These are phyloP conservation scores for Fraxinus pennsylvanica DNA, from an alignment of 257 asterid genomes.

Conservation along the genomic window DNA sequence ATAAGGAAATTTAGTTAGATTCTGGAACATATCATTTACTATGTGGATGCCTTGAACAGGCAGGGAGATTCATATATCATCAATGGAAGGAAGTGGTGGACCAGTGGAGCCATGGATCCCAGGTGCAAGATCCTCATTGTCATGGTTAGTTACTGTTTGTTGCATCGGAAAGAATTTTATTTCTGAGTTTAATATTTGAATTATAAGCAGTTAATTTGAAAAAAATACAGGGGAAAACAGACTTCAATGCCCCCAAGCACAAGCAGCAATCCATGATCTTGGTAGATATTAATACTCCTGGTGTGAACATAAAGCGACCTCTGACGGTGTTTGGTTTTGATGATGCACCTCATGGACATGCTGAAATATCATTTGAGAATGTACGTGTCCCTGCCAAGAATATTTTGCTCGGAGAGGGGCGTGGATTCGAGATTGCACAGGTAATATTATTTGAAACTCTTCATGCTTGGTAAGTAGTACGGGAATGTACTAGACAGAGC, in stretches of 20 bases:
- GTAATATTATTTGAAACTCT: slow-evolving; percentile 30
- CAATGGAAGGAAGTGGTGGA: slow-evolving; percentile 97
- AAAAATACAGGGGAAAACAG: slow-evolving; percentile 80
- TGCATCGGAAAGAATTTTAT: not conserved
- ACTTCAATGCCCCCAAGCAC: slow-evolving; percentile 75
- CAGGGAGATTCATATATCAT: slow-evolving; percentile 71
- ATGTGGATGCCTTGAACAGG: slow-evolving; percentile 41
- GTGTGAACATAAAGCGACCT: slow-evolving; percentile 72
- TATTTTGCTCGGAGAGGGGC: slow-evolving; percentile 91
- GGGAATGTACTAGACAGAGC: not conserved
- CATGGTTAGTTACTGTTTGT: slow-evolving; percentile 61
- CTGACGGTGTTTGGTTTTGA: slow-evolving; percentile 91
- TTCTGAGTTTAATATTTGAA: slow-evolving; percentile 7
- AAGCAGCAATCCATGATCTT: slow-evolving; percentile 93
- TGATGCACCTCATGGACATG: slow-evolving; percentile 99
- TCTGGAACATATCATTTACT: not conserved
- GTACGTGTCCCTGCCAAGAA: slow-evolving; percentile 67
- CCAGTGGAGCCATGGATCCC: slow-evolving; percentile 99
- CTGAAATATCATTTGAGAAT: slow-evolving; percentile 77
- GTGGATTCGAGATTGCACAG: slow-evolving; percentile 99
- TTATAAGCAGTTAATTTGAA: slow-evolving; percentile 25
- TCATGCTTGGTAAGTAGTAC: not conserved
- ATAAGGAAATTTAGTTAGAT: slow-evolving; percentile 1
- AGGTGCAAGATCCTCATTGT: slow-evolving; percentile 89
- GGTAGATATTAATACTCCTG: slow-evolving; percentile 76